Evolutionary conservation across 345 rosid genomes (phyloP), one percentile per base, ranked within the genome.

Genomic region (Eucalyptus polyanthemos): DNA sequence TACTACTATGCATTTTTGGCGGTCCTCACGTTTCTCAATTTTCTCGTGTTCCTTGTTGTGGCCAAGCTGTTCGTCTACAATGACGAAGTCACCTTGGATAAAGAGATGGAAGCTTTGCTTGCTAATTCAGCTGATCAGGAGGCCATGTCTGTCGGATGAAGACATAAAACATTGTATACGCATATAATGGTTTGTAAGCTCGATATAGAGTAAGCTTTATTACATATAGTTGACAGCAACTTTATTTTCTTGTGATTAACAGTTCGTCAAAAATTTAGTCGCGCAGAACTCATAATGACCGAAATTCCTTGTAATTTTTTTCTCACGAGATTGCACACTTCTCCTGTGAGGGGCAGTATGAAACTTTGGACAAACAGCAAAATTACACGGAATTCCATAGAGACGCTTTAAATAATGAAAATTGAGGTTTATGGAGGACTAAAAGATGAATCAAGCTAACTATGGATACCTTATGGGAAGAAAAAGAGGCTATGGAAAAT

Each of bases 1-100:
- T 91, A 95, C 86, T 96, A 96, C 50, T 95, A 95, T 90, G 91
- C 93, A 45, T 92, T 97, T 85, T 91, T 96, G 90, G 97, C 95
- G 14, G 42, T 90, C 11, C 88, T 97, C 51, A 92, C 91, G 89
- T 87, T 93, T 86, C 47, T 95, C 76, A 97, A 96, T 88, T 93
- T 97, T 69, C 47, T 94, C 87, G 90, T 92, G 89, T 97, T 90
- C 90, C 90, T 96, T 89, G 56, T 93, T 29, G 96, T 95, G 72
- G 95, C 96, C 31, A 92, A 88, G 89, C 89, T 40, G 50, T 97
- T 92, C 90, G 94, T 92, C 21, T 96, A 96, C 88, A 97, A 95
- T 34, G 92, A 89, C 10, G 96, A 95, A 6, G 90, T 90, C 42
- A 87, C 88, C 15, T 88, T 92, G 37, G 87, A 88, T 80, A 53